Evolutionary conservation across 805 yeast genomes (phyloP).

Genomic region (Spathaspora sp.): DNA sequence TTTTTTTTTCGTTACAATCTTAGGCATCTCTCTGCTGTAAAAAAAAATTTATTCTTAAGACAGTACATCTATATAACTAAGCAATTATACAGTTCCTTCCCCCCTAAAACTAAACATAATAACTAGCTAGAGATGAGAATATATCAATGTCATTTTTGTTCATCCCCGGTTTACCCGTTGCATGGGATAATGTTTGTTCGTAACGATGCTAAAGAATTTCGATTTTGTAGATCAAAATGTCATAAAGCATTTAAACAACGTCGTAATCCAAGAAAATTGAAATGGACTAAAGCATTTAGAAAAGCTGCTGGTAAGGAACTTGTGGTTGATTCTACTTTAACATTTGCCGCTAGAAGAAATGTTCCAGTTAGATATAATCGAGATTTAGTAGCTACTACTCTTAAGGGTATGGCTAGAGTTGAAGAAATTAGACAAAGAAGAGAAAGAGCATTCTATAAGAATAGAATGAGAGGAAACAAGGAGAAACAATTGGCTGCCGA

Average conservation of each 20-base stretch:
- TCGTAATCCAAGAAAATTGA: conserved; percentile 96
- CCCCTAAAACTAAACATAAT: neutral
- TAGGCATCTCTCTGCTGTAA: neutral
- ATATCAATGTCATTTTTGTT: conserved; percentile 92
- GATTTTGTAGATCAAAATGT: conserved; percentile 97
- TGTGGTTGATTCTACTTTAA: conserved; percentile 93
- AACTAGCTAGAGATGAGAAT: conserved; percentile 58
- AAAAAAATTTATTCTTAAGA: neutral
- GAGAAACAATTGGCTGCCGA: conserved; percentile 82
- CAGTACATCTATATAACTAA: neutral
- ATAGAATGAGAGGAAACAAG: conserved; percentile 97
- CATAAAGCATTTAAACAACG: conserved; percentile 96
- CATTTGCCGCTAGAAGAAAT: conserved; percentile 96
- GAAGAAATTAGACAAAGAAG: conserved; percentile 95
- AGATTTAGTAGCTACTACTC: conserved; percentile 89
- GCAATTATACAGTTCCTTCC: neutral
- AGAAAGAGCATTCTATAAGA: conserved; percentile 98
- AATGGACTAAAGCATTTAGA: conserved; percentile 98
- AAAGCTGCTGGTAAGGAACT: conserved; percentile 98
- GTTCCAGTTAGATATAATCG: conserved; percentile 97
- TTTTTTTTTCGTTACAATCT: neutral
- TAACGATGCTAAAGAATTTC: conserved; percentile 95
- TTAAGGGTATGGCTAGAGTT: conserved; percentile 92
- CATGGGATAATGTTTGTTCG: conserved; percentile 98
- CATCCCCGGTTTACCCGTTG: conserved; percentile 80